A percentile compares a stretch with the other conserved stretches of the same genome.
Conservation (phyloP, 305 asterid species). For the Solanum hybrid region DNA sequence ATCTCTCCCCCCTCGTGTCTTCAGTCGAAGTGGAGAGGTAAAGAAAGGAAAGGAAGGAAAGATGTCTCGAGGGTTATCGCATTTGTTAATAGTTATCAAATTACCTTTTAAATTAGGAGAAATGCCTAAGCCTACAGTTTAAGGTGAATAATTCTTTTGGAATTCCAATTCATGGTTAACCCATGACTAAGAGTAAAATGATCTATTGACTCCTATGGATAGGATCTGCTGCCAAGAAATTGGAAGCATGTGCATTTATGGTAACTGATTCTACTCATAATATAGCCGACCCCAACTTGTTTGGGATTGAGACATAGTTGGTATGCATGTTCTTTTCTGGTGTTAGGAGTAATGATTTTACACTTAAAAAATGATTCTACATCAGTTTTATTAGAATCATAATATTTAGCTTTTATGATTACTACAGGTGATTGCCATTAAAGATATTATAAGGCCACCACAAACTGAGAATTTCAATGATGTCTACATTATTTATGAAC, state of each 20-base stretch:
- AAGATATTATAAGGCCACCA: slow-evolving; percentile 89
- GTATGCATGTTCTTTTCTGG: not conserved
- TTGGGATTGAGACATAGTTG: not conserved
- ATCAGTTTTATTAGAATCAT: not conserved
- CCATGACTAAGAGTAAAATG: not conserved
- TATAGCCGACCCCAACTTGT: not conserved
- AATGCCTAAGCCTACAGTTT: not conserved
- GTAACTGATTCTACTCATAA: not conserved
- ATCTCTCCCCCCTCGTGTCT: not conserved
- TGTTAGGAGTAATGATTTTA: not conserved
- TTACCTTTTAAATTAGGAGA: not conserved
- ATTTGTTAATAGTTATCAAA: not conserved
- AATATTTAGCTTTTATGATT: not conserved
- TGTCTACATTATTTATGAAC: slow-evolving; percentile 81
- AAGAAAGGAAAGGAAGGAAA: not conserved
- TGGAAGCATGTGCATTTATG: not conserved
- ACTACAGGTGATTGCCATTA: slow-evolving; percentile 66
- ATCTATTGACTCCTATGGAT: not conserved
- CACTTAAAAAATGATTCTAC: not conserved
- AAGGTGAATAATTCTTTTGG: not conserved
- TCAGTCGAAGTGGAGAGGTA: not conserved
- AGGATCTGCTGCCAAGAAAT: not conserved
- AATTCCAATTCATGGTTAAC: not conserved
- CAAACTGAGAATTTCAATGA: slow-evolving; percentile 85
- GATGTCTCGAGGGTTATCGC: not conserved